phyloP scores from a whole-genome alignment of 2,329 filamentous ascomycete genomes.

The Xylariomycetidae sp. region DNA sequence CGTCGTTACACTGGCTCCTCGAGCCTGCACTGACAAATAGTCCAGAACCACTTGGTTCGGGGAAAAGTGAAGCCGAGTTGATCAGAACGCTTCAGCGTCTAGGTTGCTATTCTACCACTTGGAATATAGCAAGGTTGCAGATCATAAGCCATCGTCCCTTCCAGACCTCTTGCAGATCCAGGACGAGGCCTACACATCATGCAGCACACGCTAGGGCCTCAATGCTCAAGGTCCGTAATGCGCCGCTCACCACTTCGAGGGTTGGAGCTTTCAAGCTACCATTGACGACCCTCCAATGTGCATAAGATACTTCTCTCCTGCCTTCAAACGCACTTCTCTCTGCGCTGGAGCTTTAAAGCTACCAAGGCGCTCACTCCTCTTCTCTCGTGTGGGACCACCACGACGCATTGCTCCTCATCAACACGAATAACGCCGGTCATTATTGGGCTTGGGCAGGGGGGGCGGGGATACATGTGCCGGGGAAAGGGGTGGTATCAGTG shows the following conservation, averaged over 20 bases:
- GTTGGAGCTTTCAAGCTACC: slow-evolving; percentile 46
- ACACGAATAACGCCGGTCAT: slow-evolving; percentile 26
- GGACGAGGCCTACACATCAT: slow-evolving; percentile 2
- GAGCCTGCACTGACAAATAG: no score
- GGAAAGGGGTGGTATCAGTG: slow-evolving; percentile 20
- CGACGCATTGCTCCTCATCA: slow-evolving; percentile 27
- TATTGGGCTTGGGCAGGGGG: slow-evolving; percentile 22
- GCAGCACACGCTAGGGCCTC: slow-evolving; percentile 4
- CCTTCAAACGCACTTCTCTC: slow-evolving; percentile 23
- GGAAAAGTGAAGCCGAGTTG: slow-evolving; percentile 4
- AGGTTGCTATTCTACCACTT: slow-evolving; percentile 16
- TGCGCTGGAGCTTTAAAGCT: slow-evolving; percentile 62
- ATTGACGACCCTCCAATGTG: slow-evolving; percentile 36
- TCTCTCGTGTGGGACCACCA: slow-evolving; percentile 22
- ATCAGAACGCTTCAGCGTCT: slow-evolving; percentile 9
- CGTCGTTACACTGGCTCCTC: no score
- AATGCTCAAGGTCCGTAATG: slow-evolving; percentile 4
- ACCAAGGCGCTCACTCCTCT: slow-evolving; percentile 45
- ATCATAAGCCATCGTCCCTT: slow-evolving; percentile 7
- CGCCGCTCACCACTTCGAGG: slow-evolving; percentile 22
- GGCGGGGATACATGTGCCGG: slow-evolving; percentile 24
- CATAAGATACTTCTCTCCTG: slow-evolving; percentile 23
- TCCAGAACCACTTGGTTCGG: slow-evolving; percentile 17
- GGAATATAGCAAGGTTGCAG: slow-evolving; percentile 14
- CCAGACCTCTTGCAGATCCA: slow-evolving; percentile 1